These are phyloP conservation scores for Gentiana dahurica DNA, from an alignment of 257 asterid species.

Conservation along the genomic window DNA sequence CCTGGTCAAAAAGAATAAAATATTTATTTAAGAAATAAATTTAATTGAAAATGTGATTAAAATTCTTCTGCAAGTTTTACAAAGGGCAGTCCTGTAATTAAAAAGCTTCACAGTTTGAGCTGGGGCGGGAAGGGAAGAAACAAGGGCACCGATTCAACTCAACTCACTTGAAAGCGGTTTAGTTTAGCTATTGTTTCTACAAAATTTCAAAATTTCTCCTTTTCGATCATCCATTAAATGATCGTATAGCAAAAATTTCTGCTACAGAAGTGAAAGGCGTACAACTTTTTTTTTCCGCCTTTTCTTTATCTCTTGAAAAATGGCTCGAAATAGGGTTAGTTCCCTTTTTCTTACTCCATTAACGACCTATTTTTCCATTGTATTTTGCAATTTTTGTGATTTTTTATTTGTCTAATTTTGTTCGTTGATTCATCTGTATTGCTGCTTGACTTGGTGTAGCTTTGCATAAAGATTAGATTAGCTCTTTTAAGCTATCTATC, in stretches of 20 bases:
- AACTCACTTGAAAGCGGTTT: background rate
- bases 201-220: background rate
- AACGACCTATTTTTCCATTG: background rate
- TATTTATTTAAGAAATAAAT: no score
- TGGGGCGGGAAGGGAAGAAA: conserved; percentile 17
- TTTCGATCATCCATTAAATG: background rate
- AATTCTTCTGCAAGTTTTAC: conserved; percentile 12
- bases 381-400: background rate
- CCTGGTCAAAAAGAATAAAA: no score
- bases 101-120: background rate
- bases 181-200: background rate
- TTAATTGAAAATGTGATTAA: background rate
- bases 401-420: background rate
- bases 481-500: no score
- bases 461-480: no score
- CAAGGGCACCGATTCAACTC: background rate
- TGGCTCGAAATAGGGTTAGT: conserved; percentile 77
- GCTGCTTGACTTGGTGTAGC: no score
- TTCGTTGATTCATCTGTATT: no score
- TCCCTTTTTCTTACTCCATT: background rate
- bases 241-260: background rate
- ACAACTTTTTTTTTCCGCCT: background rate
- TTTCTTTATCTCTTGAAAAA: conserved; percentile 10
- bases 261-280: background rate
- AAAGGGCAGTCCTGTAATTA: conserved; percentile 7